Conservation (phyloP, 1,284 basidiomycete genomes). For the Inonotus obliquus region DNA sequence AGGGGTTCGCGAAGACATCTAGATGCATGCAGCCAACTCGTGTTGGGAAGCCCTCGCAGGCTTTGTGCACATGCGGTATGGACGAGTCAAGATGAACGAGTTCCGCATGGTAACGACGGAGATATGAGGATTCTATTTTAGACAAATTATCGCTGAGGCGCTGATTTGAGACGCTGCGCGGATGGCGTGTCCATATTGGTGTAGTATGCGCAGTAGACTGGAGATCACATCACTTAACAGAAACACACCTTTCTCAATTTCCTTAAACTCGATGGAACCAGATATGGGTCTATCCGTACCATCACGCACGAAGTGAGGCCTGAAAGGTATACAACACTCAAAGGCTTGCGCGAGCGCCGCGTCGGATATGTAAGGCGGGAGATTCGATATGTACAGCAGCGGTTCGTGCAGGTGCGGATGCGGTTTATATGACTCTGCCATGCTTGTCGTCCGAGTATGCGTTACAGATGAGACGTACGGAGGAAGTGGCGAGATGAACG, state of each 20-base stretch:
- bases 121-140: not conserved
- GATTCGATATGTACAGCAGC: constrained; percentile 67
- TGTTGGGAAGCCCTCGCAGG: not conserved
- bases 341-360: constrained; percentile 69
- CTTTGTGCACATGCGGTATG: not conserved
- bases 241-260: constrained; percentile 65
- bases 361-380: constrained; percentile 67
- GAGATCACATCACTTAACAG: not conserved
- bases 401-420: constrained; percentile 82
- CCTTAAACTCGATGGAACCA: constrained; percentile 76
- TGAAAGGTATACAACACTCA: constrained; percentile 68
- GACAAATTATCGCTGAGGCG: not conserved
- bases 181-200: constrained; percentile 12
- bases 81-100: not conserved
- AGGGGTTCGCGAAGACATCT: not conserved
- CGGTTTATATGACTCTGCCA: constrained; percentile 7
- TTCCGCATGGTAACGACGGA: constrained; percentile 14
- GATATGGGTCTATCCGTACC: constrained; percentile 44
- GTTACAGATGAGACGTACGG: not conserved
- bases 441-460: not conserved
- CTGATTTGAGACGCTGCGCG: not conserved
- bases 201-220: not conserved
- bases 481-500: not conserved
- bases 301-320: constrained; percentile 68
- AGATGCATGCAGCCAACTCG: not conserved